These are phyloP conservation scores for Cyberlindnera euphorbiae DNA, from an alignment of 805 yeast species.

Conservation along the genomic window DNA sequence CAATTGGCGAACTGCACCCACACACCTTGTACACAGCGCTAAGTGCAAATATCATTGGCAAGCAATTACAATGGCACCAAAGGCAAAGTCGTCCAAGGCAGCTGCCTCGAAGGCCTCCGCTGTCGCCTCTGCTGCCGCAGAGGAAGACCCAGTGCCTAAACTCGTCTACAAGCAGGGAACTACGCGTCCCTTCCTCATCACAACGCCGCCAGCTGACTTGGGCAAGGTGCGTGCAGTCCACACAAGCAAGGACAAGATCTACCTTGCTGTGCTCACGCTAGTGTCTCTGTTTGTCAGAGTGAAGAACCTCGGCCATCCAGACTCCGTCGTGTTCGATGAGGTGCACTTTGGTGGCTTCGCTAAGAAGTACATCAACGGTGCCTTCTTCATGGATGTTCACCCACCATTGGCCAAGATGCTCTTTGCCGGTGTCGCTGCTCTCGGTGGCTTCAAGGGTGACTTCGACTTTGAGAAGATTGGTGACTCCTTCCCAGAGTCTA, in stretches of 20 bases:
- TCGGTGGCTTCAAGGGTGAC: constrained; percentile 70
- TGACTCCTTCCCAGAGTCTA: constrained; percentile 47
- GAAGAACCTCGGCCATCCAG: constrained; percentile 57
- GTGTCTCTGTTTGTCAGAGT: constrained; percentile 59
- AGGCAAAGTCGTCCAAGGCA: constrained; percentile 11
- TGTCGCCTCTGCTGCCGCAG: too few species aligned
- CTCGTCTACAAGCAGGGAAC: constrained; percentile 46
- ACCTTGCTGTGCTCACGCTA: constrained; percentile 40
- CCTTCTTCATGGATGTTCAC: constrained; percentile 68
- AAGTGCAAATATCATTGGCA: too few species aligned
- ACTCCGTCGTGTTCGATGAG: constrained; percentile 87
- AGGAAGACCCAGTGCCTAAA: constrained; percentile 40
- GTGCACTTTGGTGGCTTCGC: constrained; percentile 98
- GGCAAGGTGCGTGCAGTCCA: constrained; percentile 37
- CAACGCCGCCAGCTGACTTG: constrained; percentile 42
- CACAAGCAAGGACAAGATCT: constrained; percentile 33
- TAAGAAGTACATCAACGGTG: constrained; percentile 63
- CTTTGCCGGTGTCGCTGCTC: constrained; percentile 61
- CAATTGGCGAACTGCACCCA: too few species aligned
- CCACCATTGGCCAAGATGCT: constrained; percentile 79
- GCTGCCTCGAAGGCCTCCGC: constrained; percentile 1
- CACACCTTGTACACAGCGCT: too few species aligned
- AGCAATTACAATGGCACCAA: constrained; percentile 17
- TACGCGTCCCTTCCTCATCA: constrained; percentile 47
- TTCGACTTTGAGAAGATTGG: constrained; percentile 68